Evolutionary conservation across 75 land plant genomes (phyloP), one percentile per base, ranked within the genome.

Genomic region (Selaginella moellendorffii): DNA sequence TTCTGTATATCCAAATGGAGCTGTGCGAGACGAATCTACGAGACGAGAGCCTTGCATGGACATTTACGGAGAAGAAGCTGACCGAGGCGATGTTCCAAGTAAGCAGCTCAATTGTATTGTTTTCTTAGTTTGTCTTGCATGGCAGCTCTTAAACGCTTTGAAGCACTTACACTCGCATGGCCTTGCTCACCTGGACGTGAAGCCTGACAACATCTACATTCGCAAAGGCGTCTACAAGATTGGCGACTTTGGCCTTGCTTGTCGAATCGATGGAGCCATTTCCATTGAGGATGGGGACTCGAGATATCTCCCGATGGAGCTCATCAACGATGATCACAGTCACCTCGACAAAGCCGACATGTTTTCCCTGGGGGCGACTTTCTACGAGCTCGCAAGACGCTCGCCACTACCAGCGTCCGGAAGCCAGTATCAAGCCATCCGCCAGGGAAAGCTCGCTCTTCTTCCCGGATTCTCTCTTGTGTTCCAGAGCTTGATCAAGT

Each of bases 161-260:
- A 74, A 78, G 2, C 82, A 77, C 64, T 75, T 88, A 26, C 98
- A 93, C 65, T 74, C 67, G 24, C 80, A 63, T 63, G 96, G 96
- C 31, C 66, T 93, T 24, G 97, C 80, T 61, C 97, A 92, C 69
- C 30, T 92, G 61, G 97, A 92, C 67, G 73, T 93, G 2, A 93
- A 93, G 71, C 96, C 90, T 53, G 96, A 85, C 52, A 93, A 93
- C 71, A 93, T 93, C 63, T 93, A 88, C 70, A 75, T 81, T 18
- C 76, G 72, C 30, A 60, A 74, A 71, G 81, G 87, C 29, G 69
- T 76, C 25, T 85, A 76, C 72, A 93, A 93, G 73, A 86, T 93
- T 36, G 98, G 98, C 20, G 98, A 93, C 70, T 93, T 93, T 78
- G 98, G 98, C 52, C 79, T 83, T 72, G 96, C 96, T 25, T 85